These are phyloP conservation scores for Hymenoscyphus repandus DNA, from an alignment of 2,329 filamentous ascomycete species.

Conservation along the genomic window DNA sequence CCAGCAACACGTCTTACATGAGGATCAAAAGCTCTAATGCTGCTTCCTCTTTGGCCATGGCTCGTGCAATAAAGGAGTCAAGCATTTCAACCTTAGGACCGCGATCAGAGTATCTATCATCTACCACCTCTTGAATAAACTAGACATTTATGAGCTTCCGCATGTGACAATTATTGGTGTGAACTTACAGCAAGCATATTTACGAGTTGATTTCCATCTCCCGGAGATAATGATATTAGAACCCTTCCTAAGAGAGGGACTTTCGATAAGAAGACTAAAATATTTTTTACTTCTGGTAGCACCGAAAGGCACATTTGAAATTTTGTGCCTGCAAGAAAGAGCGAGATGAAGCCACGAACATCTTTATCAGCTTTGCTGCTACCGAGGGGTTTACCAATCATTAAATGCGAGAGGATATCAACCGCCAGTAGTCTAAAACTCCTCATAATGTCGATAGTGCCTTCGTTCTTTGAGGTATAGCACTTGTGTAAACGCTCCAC, in stretches of 20 bases:
- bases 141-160: background rate
- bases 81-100: constrained; percentile 44
- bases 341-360: constrained; percentile 40
- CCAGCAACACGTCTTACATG: constrained; percentile 22
- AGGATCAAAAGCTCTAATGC: constrained; percentile 12
- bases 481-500: constrained; percentile 44
- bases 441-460: constrained; percentile 41
- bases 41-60: constrained; percentile 3
- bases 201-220: background rate
- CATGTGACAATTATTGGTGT: background rate
- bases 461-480: constrained; percentile 38
- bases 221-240: background rate
- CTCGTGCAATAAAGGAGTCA: constrained; percentile 35
- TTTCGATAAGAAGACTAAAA: background rate
- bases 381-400: constrained; percentile 46
- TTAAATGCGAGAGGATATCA: constrained; percentile 48
- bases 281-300: constrained; percentile 3
- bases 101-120: constrained; percentile 33
- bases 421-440: constrained; percentile 44
- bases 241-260: background rate
- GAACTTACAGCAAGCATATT: background rate
- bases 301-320: constrained; percentile 4
- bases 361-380: constrained; percentile 44
- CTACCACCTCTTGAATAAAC: background rate
- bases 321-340: constrained; percentile 27